Conservation (phyloP, 2,329 filamentous ascomycete genomes). For the Podosphaera leucotricha region DNA sequence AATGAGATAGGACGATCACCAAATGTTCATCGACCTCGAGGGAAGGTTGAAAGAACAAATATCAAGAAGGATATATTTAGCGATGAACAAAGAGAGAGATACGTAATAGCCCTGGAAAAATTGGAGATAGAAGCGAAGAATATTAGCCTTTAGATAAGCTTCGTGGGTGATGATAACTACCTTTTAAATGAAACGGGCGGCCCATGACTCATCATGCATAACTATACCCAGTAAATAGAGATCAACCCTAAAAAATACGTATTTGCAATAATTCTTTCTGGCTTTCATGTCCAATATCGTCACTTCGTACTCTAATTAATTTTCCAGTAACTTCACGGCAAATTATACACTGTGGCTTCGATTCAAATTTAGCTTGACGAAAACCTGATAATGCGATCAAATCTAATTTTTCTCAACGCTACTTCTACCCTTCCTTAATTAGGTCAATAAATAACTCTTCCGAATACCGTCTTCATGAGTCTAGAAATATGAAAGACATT, state of each 20-base stretch:
- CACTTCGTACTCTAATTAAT: too few relatives aligned
- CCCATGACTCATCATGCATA: too few relatives aligned
- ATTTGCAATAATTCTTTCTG: too few relatives aligned
- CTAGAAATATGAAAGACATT: background rate
- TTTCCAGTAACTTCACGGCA: too few relatives aligned
- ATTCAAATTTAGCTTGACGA: too few relatives aligned
- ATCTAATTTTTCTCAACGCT: too few relatives aligned
- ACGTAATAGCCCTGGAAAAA: conserved; percentile 26
- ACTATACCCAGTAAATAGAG: too few relatives aligned
- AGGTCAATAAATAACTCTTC: background rate
- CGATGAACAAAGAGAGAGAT: conserved; percentile 19
- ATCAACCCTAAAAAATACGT: too few relatives aligned
- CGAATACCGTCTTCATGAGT: background rate
- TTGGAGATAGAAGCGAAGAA: conserved; percentile 7
- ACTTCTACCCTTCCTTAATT: too few relatives aligned
- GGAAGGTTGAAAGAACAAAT: conserved; percentile 22
- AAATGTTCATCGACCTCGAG: conserved; percentile 22
- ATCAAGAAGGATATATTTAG: conserved; percentile 19
- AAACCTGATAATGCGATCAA: too few relatives aligned
- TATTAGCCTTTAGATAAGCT: background rate
- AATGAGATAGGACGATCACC: conserved; percentile 44
- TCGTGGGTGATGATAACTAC: background rate
- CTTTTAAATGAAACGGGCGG: background rate
- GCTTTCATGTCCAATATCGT: too few relatives aligned
- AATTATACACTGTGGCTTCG: too few relatives aligned